phyloP scores from a whole-genome alignment of 1,284 basidiomycete genomes.

The Ceratobasidium sp. region DNA sequence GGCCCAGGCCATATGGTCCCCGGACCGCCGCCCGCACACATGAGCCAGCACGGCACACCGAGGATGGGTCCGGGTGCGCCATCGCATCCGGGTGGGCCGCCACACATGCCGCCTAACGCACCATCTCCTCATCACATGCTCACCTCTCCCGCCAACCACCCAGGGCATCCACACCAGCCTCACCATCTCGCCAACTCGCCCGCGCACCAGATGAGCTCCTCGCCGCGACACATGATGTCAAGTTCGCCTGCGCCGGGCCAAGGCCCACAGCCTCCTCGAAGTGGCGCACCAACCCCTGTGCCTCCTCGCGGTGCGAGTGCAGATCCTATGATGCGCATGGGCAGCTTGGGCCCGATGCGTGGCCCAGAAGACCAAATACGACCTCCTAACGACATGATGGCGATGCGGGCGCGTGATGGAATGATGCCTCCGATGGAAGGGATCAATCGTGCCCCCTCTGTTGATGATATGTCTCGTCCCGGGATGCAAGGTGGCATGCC shows the following conservation, averaged over 20 bases:
- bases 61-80: slow-evolving; percentile 16
- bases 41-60: no score
- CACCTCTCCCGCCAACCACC: slow-evolving; percentile 29
- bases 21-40: slow-evolving; percentile 24
- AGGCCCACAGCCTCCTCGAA: slow-evolving; percentile 15
- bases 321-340: slow-evolving; percentile 35
- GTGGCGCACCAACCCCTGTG: slow-evolving; percentile 29
- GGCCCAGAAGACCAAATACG: slow-evolving; percentile 17
- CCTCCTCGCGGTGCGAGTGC: slow-evolving; percentile 26
- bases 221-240: slow-evolving; percentile 30
- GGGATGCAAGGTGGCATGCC: not conserved
- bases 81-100: slow-evolving; percentile 11
- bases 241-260: slow-evolving; percentile 23
- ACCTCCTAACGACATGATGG: slow-evolving; percentile 28
- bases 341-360: slow-evolving; percentile 13
- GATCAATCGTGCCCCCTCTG: slow-evolving; percentile 27
- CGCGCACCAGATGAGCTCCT: slow-evolving; percentile 24
- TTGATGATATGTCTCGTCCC: slow-evolving; percentile 28
- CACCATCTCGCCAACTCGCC: slow-evolving; percentile 29
- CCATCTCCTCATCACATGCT: slow-evolving; percentile 34
- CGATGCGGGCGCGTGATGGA: slow-evolving; percentile 15
- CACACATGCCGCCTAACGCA: slow-evolving; percentile 28
- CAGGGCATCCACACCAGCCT: slow-evolving; percentile 25
- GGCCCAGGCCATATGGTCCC: slow-evolving; percentile 12
- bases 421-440: slow-evolving; percentile 28